Conservation (phyloP, 768 basidiomycete species). For the Suillus americanus region DNA sequence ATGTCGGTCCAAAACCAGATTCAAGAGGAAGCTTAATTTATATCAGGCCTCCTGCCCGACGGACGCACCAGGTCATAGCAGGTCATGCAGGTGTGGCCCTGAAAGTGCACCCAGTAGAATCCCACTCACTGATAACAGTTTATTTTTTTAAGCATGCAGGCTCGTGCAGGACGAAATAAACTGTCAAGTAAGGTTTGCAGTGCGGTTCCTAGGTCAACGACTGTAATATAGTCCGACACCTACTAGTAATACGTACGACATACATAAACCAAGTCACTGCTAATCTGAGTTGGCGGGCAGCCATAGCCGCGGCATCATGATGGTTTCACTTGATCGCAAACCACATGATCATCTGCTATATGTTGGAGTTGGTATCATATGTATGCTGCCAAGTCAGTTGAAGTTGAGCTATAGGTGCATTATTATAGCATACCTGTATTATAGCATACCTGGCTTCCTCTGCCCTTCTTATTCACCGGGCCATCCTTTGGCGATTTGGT, state of each 20-base stretch:
- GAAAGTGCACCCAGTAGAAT: background rate
- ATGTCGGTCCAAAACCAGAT: background rate
- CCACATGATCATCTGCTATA: too few relatives aligned
- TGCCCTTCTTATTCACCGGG: background rate
- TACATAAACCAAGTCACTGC: background rate
- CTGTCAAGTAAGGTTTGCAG: background rate
- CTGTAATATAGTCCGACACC: background rate
- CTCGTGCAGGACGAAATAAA: background rate
- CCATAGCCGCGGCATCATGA: background rate
- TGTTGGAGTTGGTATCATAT: background rate
- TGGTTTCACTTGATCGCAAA: background rate
- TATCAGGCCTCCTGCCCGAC: background rate
- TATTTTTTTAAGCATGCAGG: background rate
- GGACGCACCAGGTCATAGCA: background rate
- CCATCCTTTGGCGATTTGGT: background rate
- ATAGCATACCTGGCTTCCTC: background rate
- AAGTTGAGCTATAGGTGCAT: background rate
- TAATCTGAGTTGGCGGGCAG: background rate
- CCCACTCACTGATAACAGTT: background rate
- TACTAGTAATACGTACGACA: background rate
- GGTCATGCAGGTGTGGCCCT: background rate
- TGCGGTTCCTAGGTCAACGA: background rate
- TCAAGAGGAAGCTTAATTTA: background rate
- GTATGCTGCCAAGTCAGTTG: background rate
- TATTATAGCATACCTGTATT: background rate